Percentiles rank a stretch among this genome's conserved stretches.
Evolutionary conservation across 2,329 filamentous ascomycete species (phyloP).

Genomic region (Tricladium varicosporioides): DNA sequence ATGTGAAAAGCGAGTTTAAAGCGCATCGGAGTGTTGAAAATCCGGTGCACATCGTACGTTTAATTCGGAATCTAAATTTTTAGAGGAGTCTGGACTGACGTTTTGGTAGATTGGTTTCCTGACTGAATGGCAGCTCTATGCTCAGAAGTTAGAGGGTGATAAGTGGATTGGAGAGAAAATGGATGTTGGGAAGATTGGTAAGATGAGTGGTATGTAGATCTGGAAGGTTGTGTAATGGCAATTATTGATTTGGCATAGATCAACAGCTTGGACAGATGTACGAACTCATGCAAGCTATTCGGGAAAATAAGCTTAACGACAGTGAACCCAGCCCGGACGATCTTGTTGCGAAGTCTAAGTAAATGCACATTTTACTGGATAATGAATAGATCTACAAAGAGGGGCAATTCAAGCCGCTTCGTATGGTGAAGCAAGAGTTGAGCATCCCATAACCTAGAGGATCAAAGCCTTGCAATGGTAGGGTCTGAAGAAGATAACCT

Average conservation of each 20-base stretch:
- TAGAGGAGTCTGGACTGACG: not conserved
- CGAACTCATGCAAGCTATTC: constrained; percentile 85
- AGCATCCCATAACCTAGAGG: too few relatives aligned
- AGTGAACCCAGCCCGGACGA: constrained; percentile 10
- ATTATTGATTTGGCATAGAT: constrained; percentile 50
- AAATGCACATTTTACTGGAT: not conserved
- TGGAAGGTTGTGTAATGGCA: not conserved
- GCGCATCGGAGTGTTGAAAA: constrained; percentile 84
- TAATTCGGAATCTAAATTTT: not conserved
- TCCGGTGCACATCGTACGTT: constrained; percentile 79
- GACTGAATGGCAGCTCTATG: constrained; percentile 94
- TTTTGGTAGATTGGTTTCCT: constrained; percentile 79
- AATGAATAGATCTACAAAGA: too few relatives aligned
- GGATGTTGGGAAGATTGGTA: constrained; percentile 79
- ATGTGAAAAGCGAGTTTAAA: constrained; percentile 89
- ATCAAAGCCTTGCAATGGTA: too few relatives aligned
- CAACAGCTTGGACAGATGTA: constrained; percentile 93
- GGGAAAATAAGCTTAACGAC: constrained; percentile 35
- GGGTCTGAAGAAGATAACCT: too few relatives aligned
- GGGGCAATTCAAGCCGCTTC: too few relatives aligned
- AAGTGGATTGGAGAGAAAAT: constrained; percentile 81
- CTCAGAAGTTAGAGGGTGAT: constrained; percentile 86
- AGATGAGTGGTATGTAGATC: constrained; percentile 78
- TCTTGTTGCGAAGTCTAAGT: not conserved
- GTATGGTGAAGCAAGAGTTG: too few relatives aligned